Conservation (phyloP, 192 early-diverging fungal species). For the Backusella luteola region DNA sequence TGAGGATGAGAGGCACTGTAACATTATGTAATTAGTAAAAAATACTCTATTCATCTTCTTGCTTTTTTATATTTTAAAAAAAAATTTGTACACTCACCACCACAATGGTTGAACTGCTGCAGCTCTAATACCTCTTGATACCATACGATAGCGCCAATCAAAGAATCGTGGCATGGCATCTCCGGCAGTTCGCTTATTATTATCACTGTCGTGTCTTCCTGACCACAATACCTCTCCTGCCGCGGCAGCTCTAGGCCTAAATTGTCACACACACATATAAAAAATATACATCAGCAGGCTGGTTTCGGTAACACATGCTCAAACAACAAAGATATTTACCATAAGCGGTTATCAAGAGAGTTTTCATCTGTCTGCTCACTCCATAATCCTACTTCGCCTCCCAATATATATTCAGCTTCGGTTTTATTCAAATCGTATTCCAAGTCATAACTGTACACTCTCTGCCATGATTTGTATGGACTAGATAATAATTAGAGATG, state of each 20-base stretch:
- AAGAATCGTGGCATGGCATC: conserved; percentile 66
- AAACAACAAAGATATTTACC: conserved; percentile 34
- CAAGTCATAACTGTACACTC: conserved; percentile 69
- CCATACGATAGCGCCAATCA: conserved; percentile 70
- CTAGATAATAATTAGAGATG: conserved; percentile 31
- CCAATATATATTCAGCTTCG: conserved; percentile 59
- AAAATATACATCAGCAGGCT: background rate
- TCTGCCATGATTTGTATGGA: conserved; percentile 74
- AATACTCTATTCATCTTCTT: background rate
- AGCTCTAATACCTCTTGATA: conserved; percentile 63
- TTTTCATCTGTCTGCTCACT: conserved; percentile 66
- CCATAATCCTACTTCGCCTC: conserved; percentile 76
- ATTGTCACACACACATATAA: background rate
- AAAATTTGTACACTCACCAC: conserved; percentile 20
- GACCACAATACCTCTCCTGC: conserved; percentile 61
- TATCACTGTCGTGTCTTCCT: conserved; percentile 39
- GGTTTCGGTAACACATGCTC: background rate
- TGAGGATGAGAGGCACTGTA: background rate
- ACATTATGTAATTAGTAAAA: background rate
- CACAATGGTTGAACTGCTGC: conserved; percentile 65
- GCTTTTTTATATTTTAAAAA: background rate
- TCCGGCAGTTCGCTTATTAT: conserved; percentile 50
- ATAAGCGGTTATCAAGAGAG: conserved; percentile 63
- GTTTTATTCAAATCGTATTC: conserved; percentile 47
- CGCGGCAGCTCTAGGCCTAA: conserved; percentile 63